phyloP scores from a whole-genome alignment of 2,329 filamentous ascomycete species.

The Aureobasidium subglaciale region DNA sequence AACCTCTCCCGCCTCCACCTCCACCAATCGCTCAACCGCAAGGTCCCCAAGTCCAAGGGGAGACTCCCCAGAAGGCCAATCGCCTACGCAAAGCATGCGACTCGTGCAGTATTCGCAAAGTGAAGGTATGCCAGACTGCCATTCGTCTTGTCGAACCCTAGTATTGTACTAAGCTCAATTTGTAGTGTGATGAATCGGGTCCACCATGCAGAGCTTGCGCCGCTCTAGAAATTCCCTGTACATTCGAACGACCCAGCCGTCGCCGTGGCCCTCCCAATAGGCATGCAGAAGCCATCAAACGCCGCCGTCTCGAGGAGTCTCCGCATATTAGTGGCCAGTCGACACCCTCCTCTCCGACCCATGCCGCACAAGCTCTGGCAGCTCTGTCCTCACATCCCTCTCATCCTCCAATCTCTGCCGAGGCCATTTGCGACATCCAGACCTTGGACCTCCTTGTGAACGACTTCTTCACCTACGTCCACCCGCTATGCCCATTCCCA shows the following conservation, averaged over 20 bases:
- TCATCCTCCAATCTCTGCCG: conserved; percentile 43
- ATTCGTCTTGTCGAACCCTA: neutral
- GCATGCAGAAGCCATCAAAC: conserved; percentile 61
- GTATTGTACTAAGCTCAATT: neutral
- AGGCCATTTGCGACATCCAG: conserved; percentile 63
- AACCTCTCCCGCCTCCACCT: conserved; percentile 14
- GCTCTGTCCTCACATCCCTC: conserved; percentile 42
- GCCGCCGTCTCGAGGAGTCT: conserved; percentile 44
- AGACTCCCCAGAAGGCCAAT: conserved; percentile 26
- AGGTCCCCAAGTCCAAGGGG: conserved; percentile 9
- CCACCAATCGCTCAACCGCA: conserved; percentile 17
- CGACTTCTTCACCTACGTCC: conserved; percentile 78
- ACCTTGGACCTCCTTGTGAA: conserved; percentile 64
- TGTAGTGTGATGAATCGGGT: conserved; percentile 58
- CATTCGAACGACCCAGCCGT: conserved; percentile 56
- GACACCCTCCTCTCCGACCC: conserved; percentile 44
- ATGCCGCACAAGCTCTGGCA: conserved; percentile 47
- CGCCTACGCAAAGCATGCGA: conserved; percentile 35
- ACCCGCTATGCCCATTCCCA: conserved; percentile 69
- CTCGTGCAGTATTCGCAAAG: conserved; percentile 34
- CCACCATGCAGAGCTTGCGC: conserved; percentile 60
- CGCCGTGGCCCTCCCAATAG: conserved; percentile 59
- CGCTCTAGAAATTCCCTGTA: conserved; percentile 59
- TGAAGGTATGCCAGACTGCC: conserved; percentile 27
- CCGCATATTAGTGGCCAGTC: conserved; percentile 37